Base-by-base conservation (phyloP, 129 eudicot species). In the Tanacetum coccineum region DNA sequence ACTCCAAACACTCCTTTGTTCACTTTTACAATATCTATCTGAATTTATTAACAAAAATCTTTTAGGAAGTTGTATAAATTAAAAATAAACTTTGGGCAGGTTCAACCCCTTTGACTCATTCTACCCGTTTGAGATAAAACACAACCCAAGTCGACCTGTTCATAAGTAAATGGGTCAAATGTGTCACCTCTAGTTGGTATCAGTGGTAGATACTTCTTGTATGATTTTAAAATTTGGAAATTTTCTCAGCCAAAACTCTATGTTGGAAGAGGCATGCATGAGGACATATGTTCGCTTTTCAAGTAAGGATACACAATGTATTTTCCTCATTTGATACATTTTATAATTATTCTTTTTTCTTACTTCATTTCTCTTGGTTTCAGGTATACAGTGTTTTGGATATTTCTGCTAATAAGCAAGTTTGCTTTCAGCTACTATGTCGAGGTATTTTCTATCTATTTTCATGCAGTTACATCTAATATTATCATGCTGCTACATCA, bases 211-310 rank as follows among this genome's bases (percentile, higher is more conserved):
- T 58, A 49, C 4, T 63, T 36, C 21, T 66, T 60, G 53, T 12
- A 50, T n/a, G 74, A 72, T 39, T 50, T 7, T 46, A 30, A 49
- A 55, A 32, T 62, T 76, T 54, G 25, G 4, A 14, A 39, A 21
- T 73, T 40, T 66, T 76, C 67, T 74, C 95, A 94, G 99, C 99
- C 99, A 68, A 89, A 94, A 78, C 84, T 89, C 58, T 94, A 87
- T 80, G 87, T 94, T 62, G 97, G 97, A 83, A 84, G 99, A 80
- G 99, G 99, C 74, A 94, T 94, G 99, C 99, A 94, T 65, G 99
- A 94, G 72, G 99, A 84, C 78, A 84, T 87, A 75, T 82, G 82
- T 57, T 82, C 99, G 17, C 97, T 94, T 65, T 56, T 89, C 70
- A 94, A 89, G 99, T 94, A 85, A 82, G 95, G 66, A 68, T 62